phyloP scores from a whole-genome alignment of 2,329 filamentous ascomycete species.

The Ceratocystis alfenasii region DNA sequence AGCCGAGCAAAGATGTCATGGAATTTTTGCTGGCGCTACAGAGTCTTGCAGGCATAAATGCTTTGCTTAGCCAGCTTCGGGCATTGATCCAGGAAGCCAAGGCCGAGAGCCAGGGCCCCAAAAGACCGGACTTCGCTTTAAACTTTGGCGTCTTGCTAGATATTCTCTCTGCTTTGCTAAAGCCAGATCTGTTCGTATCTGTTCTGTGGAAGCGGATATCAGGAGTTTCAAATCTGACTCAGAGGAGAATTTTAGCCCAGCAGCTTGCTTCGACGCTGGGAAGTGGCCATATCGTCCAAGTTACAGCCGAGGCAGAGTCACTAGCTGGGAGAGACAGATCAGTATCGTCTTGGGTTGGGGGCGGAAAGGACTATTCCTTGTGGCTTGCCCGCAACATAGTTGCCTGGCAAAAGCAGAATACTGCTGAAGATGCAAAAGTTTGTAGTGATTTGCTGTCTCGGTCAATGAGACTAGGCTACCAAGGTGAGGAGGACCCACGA shows the following conservation, averaged over 20 bases:
- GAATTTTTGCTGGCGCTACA: constrained; percentile 53
- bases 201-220: constrained; percentile 23
- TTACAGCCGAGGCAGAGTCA: constrained; percentile 41
- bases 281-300: constrained; percentile 39
- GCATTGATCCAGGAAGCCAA: constrained; percentile 45
- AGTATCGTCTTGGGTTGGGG: constrained; percentile 45
- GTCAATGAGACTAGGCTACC: constrained; percentile 59
- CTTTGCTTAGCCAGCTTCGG: constrained; percentile 58
- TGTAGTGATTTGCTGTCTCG: constrained; percentile 43
- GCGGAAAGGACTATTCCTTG: constrained; percentile 50
- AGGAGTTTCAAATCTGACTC: constrained; percentile 22
- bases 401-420: constrained; percentile 31
- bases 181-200: constrained; percentile 5
- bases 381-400: constrained; percentile 61
- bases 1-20: constrained; percentile 30
- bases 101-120: constrained; percentile 30
- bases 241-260: constrained; percentile 31
- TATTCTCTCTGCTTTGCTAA: constrained; percentile 29
- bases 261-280: constrained; percentile 38
- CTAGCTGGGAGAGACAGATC: constrained; percentile 4
- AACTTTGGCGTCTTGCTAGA: constrained; percentile 37
- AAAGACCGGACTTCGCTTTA: constrained; percentile 34
- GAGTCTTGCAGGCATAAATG: constrained; percentile 66
- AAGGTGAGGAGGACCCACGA: constrained; percentile 38
- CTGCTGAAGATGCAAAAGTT: constrained; percentile 32